Base-by-base conservation (phyloP, 2,329 filamentous ascomycete species). In the Aspergillus alliaceus region DNA sequence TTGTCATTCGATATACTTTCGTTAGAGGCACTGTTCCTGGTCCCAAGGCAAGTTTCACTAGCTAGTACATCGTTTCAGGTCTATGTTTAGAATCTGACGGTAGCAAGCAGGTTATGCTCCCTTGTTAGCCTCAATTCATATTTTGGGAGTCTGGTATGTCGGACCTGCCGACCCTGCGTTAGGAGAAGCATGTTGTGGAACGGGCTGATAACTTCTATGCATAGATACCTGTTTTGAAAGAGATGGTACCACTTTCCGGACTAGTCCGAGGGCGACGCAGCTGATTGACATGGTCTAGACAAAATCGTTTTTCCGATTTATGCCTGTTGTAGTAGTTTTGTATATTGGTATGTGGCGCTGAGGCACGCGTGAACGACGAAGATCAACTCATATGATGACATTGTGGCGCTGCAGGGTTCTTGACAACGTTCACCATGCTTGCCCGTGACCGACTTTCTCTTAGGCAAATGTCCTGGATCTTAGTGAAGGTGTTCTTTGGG, bases 1-100 rank as follows among this genome's bases (percentile, higher is more conserved):
- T 80, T 88, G 3, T 88, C 91, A 1, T 97, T 96, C 71, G 91
- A 97, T 68, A 87, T 97, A n/a, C 79, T 97, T 22, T 89, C 91
- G 0, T 80, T 97, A 14, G 91, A 96, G 73, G 93, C 91, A 0
- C 81, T 97, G 9, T 93, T 97, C 72, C 87, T 97, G 74, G 89
- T 96, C 20, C 93, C 93, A 40, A 80, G 86, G 79, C 81, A 66
- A 64, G 72, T 53, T 37, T 46, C 24, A 52, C 24, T 22, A 55
- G 24, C 25, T 53, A 47, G 51, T 31, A 51, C 46, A 40, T 56
- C 32, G 40, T 27, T 49, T 31, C 22, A 40, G 27, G 44, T 44
- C 46, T 37, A 34, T 27, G 34, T 53, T 58, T 60, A 59, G 25
- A 42, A 50, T 53, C 64, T 72, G 58, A 67, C 62, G 54, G 46